phyloP scores from a whole-genome alignment of 768 basidiomycete species.

The Tylopilus subfusipes region DNA sequence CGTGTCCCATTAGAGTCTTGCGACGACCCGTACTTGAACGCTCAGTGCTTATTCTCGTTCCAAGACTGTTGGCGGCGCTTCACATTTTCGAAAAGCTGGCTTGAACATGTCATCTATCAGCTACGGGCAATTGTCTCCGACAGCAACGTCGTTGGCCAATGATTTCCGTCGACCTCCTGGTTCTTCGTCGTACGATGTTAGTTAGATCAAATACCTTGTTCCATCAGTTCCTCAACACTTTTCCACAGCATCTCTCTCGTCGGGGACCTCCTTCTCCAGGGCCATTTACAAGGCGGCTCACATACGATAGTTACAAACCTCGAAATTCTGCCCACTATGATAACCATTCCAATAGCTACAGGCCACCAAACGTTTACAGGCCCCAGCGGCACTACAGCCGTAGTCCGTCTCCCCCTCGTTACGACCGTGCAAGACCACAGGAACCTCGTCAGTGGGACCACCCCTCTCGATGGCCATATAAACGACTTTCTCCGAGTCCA shows the following conservation, averaged over 20 bases:
- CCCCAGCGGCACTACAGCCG: slow-evolving; percentile 38
- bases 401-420: slow-evolving; percentile 53
- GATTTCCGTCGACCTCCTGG: slow-evolving; percentile 29
- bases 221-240: slow-evolving; percentile 19
- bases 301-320: slow-evolving; percentile 54
- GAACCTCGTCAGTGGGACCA: slow-evolving; percentile 50
- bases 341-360: slow-evolving; percentile 41
- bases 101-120: slow-evolving; percentile 27
- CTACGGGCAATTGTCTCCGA: slow-evolving; percentile 27
- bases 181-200: slow-evolving; percentile 32
- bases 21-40: slow-evolving; percentile 3
- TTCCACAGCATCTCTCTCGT: slow-evolving; percentile 29
- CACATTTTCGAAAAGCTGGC: slow-evolving; percentile 1
- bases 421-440: slow-evolving; percentile 37
- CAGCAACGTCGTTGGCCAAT: slow-evolving; percentile 21
- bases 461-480: slow-evolving; percentile 41
- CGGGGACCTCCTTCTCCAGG: slow-evolving; percentile 51
- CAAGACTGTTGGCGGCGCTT: slow-evolving; percentile 7
- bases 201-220: slow-evolving; percentile 22
- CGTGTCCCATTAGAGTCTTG: not conserved
- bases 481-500: slow-evolving; percentile 39
- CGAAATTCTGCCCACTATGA: slow-evolving; percentile 38
- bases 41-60: slow-evolving; percentile 1
- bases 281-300: slow-evolving; percentile 39
- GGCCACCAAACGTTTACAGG: slow-evolving; percentile 41